Evolutionary conservation across 2,329 filamentous ascomycete genomes (phyloP).

Genomic region (Grosmannia penicillata): DNA sequence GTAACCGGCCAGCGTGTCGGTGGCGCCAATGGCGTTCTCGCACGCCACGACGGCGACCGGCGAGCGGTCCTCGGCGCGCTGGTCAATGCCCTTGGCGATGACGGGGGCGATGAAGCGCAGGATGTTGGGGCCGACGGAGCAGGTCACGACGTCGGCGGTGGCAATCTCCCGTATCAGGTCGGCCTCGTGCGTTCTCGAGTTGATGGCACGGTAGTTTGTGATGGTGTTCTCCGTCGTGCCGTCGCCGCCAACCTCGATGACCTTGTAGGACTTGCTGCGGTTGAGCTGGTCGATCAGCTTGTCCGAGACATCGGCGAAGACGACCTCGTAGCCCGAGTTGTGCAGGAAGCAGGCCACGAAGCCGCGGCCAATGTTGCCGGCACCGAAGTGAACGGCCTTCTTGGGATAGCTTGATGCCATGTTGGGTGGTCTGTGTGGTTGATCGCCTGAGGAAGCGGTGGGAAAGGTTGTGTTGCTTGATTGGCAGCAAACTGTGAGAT

Average conservation of each 20-base stretch:
- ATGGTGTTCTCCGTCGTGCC: conserved; percentile 71
- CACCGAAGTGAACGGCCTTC: conserved; percentile 35
- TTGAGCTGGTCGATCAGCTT: conserved; percentile 69
- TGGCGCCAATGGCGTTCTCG: conserved; percentile 94
- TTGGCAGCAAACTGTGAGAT: too few species aligned
- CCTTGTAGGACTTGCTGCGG: conserved; percentile 61
- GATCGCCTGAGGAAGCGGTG: background rate
- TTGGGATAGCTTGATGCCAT: background rate
- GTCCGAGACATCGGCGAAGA: conserved; percentile 92
- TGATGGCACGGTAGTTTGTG: conserved; percentile 92
- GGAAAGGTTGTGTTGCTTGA: too few species aligned
- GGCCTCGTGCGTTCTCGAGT: conserved; percentile 73
- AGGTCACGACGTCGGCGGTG: conserved; percentile 82
- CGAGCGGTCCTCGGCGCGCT: conserved; percentile 45
- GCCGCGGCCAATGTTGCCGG: conserved; percentile 73
- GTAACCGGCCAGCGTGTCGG: conserved; percentile 68
- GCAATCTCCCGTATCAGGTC: conserved; percentile 75
- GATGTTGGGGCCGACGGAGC: conserved; percentile 90
- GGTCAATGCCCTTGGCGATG: conserved; percentile 86
- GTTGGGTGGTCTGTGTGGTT: background rate
- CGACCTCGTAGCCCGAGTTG: conserved; percentile 86
- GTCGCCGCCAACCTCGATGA: conserved; percentile 81
- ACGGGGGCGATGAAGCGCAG: conserved; percentile 92
- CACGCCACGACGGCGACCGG: conserved; percentile 90
- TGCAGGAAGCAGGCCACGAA: conserved; percentile 87